These are phyloP conservation scores for Fraxinus nigra DNA, from an alignment of 305 asterid genomes.

Conservation along the genomic window DNA sequence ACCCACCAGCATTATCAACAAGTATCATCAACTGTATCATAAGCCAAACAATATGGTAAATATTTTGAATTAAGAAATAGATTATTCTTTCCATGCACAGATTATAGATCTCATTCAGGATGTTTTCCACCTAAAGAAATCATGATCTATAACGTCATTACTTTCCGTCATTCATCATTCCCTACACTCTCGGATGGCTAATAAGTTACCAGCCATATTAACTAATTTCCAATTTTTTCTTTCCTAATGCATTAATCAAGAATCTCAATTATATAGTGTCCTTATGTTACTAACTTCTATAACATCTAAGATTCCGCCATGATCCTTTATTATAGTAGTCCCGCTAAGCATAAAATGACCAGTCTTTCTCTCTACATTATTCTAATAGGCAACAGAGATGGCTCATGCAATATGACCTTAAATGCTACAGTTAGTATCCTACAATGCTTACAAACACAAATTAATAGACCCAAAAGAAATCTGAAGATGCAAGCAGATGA, in stretches of 20 bases:
- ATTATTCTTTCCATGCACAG: neutral
- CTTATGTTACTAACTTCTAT: neutral
- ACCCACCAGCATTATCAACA: slow-evolving; percentile 68
- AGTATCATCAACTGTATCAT: slow-evolving; percentile 61
- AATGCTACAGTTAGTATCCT: neutral
- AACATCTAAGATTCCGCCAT: neutral
- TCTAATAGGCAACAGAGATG: neutral
- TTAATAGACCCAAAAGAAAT: neutral
- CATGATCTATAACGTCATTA: neutral
- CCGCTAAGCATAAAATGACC: neutral
- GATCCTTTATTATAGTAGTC: neutral
- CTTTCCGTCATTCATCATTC: slow-evolving; percentile 1
- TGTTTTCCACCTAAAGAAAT: neutral
- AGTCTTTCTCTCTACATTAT: neutral
- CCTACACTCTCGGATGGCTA: neutral
- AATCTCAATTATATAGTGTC: neutral
- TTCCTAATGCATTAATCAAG: neutral
- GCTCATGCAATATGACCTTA: neutral
- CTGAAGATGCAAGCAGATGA: neutral
- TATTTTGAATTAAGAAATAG: neutral
- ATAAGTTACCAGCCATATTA: neutral
- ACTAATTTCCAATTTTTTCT: neutral
- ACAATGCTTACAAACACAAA: neutral
- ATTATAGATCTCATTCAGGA: neutral
- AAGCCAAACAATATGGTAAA: neutral